Conservation (phyloP, 2,329 filamentous ascomycete species). For the Mycosphaerella sp. region DNA sequence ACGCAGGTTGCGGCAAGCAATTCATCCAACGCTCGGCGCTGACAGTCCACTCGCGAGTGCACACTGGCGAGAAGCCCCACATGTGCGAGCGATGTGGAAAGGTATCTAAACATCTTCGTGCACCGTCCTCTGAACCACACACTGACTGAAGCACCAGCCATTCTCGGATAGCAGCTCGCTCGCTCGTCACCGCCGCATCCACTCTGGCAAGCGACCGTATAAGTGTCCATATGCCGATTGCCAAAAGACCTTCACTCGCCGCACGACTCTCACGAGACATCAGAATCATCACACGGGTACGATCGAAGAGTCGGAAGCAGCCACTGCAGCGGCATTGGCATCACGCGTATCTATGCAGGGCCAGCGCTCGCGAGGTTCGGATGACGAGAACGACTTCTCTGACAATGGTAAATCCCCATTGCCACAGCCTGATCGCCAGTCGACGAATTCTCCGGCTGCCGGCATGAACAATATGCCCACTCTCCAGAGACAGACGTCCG, state of each 20-base stretch:
- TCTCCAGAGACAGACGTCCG: slow-evolving; percentile 60
- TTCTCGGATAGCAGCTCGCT: slow-evolving; percentile 96
- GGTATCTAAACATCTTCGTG: slow-evolving; percentile 48
- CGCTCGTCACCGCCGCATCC: slow-evolving; percentile 86
- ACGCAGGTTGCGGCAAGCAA: slow-evolving; percentile 81
- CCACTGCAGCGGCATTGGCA: slow-evolving; percentile 79
- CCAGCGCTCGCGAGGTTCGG: slow-evolving; percentile 54
- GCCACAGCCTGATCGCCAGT: slow-evolving; percentile 70
- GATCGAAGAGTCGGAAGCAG: slow-evolving; percentile 84
- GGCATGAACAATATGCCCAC: slow-evolving; percentile 61
- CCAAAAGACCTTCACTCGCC: slow-evolving; percentile 95
- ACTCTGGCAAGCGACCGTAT: slow-evolving; percentile 92
- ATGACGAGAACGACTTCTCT: slow-evolving; percentile 61
- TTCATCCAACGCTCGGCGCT: slow-evolving; percentile 96
- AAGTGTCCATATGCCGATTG: slow-evolving; percentile 97
- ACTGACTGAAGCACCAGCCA: slow-evolving; percentile 52
- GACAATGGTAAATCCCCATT: slow-evolving; percentile 62
- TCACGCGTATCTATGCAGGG: slow-evolving; percentile 41
- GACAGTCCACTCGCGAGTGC: slow-evolving; percentile 90
- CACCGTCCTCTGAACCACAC: neutral
- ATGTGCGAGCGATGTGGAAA: slow-evolving; percentile 96
- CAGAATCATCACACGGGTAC: slow-evolving; percentile 95
- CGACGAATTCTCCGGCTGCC: slow-evolving; percentile 72
- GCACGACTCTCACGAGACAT: slow-evolving; percentile 89
- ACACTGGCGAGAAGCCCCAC: slow-evolving; percentile 97